phyloP scores from a whole-genome alignment of 108 stramenopile species.

The Asterionellopsis glacialis region DNA sequence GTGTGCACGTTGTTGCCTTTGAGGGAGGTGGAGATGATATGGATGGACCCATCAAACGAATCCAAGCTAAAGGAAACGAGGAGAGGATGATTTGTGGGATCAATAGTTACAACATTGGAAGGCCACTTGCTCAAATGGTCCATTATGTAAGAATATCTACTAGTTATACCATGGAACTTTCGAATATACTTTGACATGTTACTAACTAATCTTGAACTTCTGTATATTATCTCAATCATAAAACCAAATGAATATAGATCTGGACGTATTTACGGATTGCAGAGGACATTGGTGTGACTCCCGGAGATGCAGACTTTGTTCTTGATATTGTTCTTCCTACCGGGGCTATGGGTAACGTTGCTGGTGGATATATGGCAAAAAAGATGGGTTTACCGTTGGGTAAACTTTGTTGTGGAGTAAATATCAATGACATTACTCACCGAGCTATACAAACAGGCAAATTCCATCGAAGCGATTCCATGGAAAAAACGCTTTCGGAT shows the following conservation, averaged over 20 bases:
- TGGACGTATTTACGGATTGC: conserved; percentile 80
- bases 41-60: conserved; percentile 81
- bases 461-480: conserved; percentile 34
- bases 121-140: conserved; percentile 81
- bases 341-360: conserved; percentile 90
- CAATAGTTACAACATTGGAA: conserved; percentile 84
- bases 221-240: too few relatives aligned
- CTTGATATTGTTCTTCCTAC: conserved; percentile 83
- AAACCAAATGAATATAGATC: conserved; percentile 21
- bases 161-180: too few relatives aligned
- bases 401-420: conserved; percentile 56
- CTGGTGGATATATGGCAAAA: conserved; percentile 69
- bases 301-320: conserved; percentile 25
- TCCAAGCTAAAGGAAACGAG: conserved; percentile 25
- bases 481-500: conserved; percentile 73
- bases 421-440: conserved; percentile 79
- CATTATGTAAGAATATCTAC: conserved; percentile 58
- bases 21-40: conserved; percentile 91
- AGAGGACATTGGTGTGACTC: conserved; percentile 32
- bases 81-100: conserved; percentile 44
- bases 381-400: conserved; percentile 76
- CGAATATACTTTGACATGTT: too few relatives aligned
- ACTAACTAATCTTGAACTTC: too few relatives aligned
- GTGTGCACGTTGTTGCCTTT: conserved; percentile 66
- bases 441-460: conserved; percentile 53